phyloP scores from a whole-genome alignment of 805 yeast species.

The Gaillardinia entomophila region DNA sequence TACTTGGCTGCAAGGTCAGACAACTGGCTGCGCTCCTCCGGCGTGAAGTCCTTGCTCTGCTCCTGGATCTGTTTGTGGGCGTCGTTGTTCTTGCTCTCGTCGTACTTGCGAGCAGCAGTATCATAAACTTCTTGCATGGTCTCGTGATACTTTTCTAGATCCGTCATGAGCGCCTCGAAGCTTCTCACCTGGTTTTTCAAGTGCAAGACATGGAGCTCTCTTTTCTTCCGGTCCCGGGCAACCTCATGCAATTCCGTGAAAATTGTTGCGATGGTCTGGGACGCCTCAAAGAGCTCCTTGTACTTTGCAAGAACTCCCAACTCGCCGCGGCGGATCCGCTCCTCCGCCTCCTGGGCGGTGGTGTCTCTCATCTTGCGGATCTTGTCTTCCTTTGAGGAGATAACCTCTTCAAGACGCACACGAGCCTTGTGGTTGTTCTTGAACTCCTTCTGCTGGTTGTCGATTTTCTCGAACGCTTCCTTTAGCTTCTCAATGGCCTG shows the following conservation, averaged over 20 bases:
- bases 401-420: constrained; percentile 15
- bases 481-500: constrained; percentile 8
- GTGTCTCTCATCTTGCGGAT: constrained; percentile 29
- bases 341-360: constrained; percentile 36
- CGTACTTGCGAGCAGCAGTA: constrained; percentile 26
- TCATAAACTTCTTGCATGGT: constrained; percentile 25
- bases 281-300: constrained; percentile 13
- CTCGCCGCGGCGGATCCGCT: constrained; percentile 30
- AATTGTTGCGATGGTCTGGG: constrained; percentile 16
- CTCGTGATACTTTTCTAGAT: constrained; percentile 20
- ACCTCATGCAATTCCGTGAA: constrained; percentile 7
- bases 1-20: constrained; percentile 32
- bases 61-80: constrained; percentile 31
- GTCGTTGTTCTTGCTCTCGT: constrained; percentile 34
- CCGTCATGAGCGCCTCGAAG: constrained; percentile 18
- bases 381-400: constrained; percentile 20
- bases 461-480: constrained; percentile 5
- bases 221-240: too few species aligned
- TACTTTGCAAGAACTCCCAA: constrained; percentile 15
- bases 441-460: constrained; percentile 5
- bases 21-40: constrained; percentile 33
- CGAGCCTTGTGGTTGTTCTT: constrained; percentile 12
- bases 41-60: constrained; percentile 31
- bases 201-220: constrained; percentile 10
- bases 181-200: constrained; percentile 12